Evolutionary conservation across 2,329 filamentous ascomycete species (phyloP), one percentile per base, ranked within the genome.

Genomic region (Trichoderma endophyticum): DNA sequence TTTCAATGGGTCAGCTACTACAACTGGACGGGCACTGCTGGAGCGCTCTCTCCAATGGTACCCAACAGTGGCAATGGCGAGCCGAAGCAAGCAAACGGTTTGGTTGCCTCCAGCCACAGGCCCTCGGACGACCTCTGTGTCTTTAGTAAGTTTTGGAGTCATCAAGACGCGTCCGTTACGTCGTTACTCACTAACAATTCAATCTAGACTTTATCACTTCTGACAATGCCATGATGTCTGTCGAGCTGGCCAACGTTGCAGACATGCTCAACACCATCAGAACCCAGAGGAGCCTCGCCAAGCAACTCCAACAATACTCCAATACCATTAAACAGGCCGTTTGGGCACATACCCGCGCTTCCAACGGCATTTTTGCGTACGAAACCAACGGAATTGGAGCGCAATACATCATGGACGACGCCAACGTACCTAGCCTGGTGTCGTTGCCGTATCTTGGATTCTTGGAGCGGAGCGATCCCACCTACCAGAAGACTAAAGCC

Each of bases 81-180:
- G 77, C 94, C 94, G 0, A 86, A 95, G 14, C 90, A 89, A 72
- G 88, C 87, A 39, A 95, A 93, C 2, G 93, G 92, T 0, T 87
- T 97, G 71, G 88, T 96, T 60, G 89, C 93, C 70, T 93, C 91
- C 67, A 92, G 93, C 1, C 96, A 96, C 83, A 87, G 94, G 1
- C 94, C 94, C 0, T 94, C 91, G 71, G 94, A 97, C 79, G 94
- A 97, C 79, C 89, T 93, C 8, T 93, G 92, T 1, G 93, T 93
- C 66, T 90, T 94, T 74, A 76, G 76, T 77, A 59, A 64, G 76
- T 73, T 12, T 2, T 21, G 6, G 6, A 26, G 15, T 18, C 28
- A 3, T 21, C 14, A 15, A 24, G 14, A n/a, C 1, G 3, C 12
- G 14, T 24, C 18, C 7, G 5, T 3, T 1, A 18, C 9, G 7